Conservation (phyloP, 2,329 filamentous ascomycete species). For the Scortechinia acanthostroma region DNA sequence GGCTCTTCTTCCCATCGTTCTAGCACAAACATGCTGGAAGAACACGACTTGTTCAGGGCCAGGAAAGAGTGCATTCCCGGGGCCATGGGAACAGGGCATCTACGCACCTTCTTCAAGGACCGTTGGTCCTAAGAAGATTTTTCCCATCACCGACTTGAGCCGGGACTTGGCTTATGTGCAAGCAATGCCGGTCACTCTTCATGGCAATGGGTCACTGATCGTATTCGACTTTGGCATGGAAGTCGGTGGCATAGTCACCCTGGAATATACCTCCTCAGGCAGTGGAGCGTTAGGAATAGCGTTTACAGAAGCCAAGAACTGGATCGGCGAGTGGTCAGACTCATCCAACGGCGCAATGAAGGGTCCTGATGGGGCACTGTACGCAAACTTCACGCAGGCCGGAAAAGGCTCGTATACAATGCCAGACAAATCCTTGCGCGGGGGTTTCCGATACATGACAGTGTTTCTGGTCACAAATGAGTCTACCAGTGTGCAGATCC, state of each 20-base stretch:
- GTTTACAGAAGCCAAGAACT: constrained; percentile 31
- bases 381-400: constrained; percentile 19
- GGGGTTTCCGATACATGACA: constrained; percentile 33
- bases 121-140: not conserved
- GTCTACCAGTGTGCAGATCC: constrained; percentile 14
- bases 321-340: constrained; percentile 29
- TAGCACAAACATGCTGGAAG: not conserved
- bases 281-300: constrained; percentile 25
- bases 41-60: not conserved
- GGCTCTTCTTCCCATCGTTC: too few relatives aligned
- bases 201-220: not conserved
- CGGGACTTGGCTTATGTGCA: not conserved
- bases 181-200: too few relatives aligned
- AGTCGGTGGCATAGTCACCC: not conserved
- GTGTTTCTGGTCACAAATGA: constrained; percentile 21
- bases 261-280: constrained; percentile 6
- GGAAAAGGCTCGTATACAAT: constrained; percentile 24
- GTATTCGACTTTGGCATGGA: not conserved
- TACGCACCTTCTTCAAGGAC: not conserved
- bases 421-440: constrained; percentile 25
- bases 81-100: not conserved
- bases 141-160: not conserved
- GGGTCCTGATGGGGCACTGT: constrained; percentile 28
- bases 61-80: not conserved
- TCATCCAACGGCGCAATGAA: constrained; percentile 24